Base-by-base conservation (phyloP, 495 filamentous ascomycete species). In the Neurospora sp. region DNA sequence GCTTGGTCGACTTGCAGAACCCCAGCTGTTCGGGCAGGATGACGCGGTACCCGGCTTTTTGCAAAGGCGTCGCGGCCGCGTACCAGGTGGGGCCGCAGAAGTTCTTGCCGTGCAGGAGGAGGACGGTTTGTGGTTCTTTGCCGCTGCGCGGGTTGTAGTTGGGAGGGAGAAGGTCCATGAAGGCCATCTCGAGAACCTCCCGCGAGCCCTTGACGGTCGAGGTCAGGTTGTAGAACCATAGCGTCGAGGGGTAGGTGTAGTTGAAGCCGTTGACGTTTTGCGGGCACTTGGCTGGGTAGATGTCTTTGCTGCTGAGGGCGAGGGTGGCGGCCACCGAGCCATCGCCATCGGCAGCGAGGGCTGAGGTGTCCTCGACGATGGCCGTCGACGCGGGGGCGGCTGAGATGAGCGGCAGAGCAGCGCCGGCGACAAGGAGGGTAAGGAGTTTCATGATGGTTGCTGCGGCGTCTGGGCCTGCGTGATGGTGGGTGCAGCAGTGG, bases 1-100 rank as follows among this genome's bases (percentile, higher is more conserved):
- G 83, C 74, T 86, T 86, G 11, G 81, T 79, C n/a, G 82, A 84
- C 76, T 85, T 85, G 81, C 85, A 86, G 69, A 83, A 86, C 46
- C 85, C 85, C 70, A 86, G 73, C 74, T 86, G 84, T 74, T 86
- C 85, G 2, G 82, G 83, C 2, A 85, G 41, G 71, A 86, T 82
- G 69, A 85, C 82, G 46, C 84, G 81, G 74, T 85, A 85, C 8
- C 84, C 85, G 40, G 72, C 75, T 0, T 69, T 72, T 11, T 77
- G 69, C 40, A 86, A 82, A 18, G 76, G 69, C n/a, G 46, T 12
- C 27, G 80, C 78, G 18, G 85, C 85, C 16, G 71, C 73, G 23
- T 78, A 76, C 83, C 83, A 86, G 2, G 85, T 86, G 2, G 81
- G 73, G 39, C 75, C 80, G 75, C 85, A 86, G 70, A 86, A 86